A percentile compares a stretch with the other conserved stretches of the same genome.
These are phyloP conservation scores for Trichoderma aggressivum DNA, from an alignment of 2,329 filamentous ascomycete genomes.

Conservation along the genomic window DNA sequence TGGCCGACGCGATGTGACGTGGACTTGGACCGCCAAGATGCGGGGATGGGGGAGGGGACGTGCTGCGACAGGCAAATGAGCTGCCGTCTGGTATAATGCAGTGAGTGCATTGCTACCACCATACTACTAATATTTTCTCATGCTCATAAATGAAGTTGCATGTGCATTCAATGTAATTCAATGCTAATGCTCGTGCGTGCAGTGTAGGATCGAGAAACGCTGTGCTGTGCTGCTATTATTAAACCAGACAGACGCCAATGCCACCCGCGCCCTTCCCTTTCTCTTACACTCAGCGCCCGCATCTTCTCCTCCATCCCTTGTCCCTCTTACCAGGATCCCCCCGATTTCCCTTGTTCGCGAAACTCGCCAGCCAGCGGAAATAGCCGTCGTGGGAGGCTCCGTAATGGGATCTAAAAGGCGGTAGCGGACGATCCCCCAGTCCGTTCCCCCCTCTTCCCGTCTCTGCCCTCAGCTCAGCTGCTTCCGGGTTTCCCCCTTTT, in stretches of 20 bases:
- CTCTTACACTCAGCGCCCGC: neutral
- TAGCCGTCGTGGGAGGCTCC: neutral
- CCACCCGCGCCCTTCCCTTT: neutral
- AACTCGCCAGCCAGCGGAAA: neutral
- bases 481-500: neutral
- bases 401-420: slow-evolving; percentile 4
- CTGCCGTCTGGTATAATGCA: neutral
- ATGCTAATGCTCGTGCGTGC: neutral
- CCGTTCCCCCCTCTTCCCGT: neutral
- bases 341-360: neutral
- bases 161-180: neutral
- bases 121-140: neutral
- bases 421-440: slow-evolving; percentile 16
- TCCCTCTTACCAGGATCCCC: neutral
- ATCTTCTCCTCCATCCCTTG: neutral
- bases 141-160: neutral
- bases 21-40: neutral
- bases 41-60: neutral
- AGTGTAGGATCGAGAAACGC: neutral
- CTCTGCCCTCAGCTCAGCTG: neutral
- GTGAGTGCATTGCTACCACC: neutral
- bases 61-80: neutral
- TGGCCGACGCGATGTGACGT: slow-evolving; percentile 5
- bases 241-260: too few relatives aligned
- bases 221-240: neutral